Evolutionary conservation across 768 basidiomycete genomes (phyloP).

Genomic region (Kockovaella imperatae): DNA sequence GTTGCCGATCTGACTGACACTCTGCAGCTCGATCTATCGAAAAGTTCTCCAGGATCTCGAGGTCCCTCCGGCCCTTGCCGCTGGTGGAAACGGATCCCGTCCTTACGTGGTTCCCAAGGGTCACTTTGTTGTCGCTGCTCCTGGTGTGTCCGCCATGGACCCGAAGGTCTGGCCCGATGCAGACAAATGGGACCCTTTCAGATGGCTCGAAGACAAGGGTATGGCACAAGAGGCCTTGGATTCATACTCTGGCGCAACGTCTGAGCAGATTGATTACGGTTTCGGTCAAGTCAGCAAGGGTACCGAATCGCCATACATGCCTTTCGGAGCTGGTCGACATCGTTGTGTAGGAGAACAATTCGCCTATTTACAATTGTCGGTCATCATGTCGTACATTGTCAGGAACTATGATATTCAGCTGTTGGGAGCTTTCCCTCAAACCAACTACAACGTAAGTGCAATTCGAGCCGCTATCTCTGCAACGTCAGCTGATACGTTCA

Average conservation of each 20-base stretch:
- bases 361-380: conserved; percentile 86
- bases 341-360: conserved; percentile 57
- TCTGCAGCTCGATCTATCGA: conserved; percentile 51
- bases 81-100: conserved; percentile 57
- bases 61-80: conserved; percentile 69
- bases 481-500: neutral
- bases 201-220: conserved; percentile 82
- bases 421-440: conserved; percentile 60
- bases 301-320: conserved; percentile 91
- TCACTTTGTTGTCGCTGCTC: conserved; percentile 79
- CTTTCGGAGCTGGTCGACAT: conserved; percentile 94
- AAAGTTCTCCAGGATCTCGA: conserved; percentile 77
- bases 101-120: conserved; percentile 84
- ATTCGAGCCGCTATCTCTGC: neutral
- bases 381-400: conserved; percentile 68
- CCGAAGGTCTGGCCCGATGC: conserved; percentile 70
- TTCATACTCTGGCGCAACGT: conserved; percentile 53
- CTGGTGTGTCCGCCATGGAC: conserved; percentile 81
- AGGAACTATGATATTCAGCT: conserved; percentile 68
- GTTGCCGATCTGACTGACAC: conserved; percentile 2
- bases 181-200: conserved; percentile 62
- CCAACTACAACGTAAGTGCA: conserved; percentile 78
- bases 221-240: conserved; percentile 70
- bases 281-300: conserved; percentile 94
- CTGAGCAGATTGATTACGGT: conserved; percentile 92